Evolutionary conservation across 495 filamentous ascomycete genomes (phyloP).

Genomic region (Aspergillus taichungensis): DNA sequence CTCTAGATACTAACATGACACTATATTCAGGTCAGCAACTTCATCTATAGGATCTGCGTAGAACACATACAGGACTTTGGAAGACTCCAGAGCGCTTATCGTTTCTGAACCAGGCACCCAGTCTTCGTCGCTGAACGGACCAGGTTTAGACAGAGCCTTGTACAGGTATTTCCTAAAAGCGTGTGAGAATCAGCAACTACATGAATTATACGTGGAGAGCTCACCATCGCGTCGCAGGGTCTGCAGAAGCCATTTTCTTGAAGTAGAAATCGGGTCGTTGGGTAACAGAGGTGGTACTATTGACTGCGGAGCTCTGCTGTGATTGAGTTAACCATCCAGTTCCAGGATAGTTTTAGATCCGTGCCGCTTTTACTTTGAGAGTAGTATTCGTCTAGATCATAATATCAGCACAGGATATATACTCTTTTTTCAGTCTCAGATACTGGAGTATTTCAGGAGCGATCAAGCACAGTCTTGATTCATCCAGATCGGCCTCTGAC

Average conservation of each 20-base stretch:
- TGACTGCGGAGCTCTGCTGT: too few species aligned
- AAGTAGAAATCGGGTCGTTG: neutral
- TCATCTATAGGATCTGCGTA: conserved; percentile 7
- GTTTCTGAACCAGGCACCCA: conserved; percentile 54
- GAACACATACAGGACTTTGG: conserved; percentile 60
- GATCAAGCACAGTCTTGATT: too few species aligned
- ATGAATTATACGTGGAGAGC: neutral
- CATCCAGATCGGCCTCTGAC: too few species aligned
- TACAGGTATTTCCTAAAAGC: conserved; percentile 67
- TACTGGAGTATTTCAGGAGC: too few species aligned
- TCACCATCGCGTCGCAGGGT: conserved; percentile 13
- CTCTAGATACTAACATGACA: conserved; percentile 25
- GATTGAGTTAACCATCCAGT: too few species aligned
- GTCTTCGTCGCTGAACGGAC: conserved; percentile 70
- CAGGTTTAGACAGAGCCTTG: conserved; percentile 60
- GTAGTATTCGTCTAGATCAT: too few species aligned
- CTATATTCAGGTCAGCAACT: conserved; percentile 23
- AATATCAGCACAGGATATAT: too few species aligned
- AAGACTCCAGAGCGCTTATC: conserved; percentile 49
- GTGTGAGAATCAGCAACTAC: conserved; percentile 11
- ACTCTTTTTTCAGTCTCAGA: too few species aligned
- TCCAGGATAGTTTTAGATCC: too few species aligned
- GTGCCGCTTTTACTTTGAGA: too few species aligned
- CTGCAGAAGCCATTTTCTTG: conserved; percentile 11
- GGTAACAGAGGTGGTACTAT: too few species aligned